A percentile compares a stretch with the other conserved stretches of the same genome.
Evolutionary conservation across 2,329 filamentous ascomycete genomes (phyloP).

Genomic region (Parascedosporium putredinis): DNA sequence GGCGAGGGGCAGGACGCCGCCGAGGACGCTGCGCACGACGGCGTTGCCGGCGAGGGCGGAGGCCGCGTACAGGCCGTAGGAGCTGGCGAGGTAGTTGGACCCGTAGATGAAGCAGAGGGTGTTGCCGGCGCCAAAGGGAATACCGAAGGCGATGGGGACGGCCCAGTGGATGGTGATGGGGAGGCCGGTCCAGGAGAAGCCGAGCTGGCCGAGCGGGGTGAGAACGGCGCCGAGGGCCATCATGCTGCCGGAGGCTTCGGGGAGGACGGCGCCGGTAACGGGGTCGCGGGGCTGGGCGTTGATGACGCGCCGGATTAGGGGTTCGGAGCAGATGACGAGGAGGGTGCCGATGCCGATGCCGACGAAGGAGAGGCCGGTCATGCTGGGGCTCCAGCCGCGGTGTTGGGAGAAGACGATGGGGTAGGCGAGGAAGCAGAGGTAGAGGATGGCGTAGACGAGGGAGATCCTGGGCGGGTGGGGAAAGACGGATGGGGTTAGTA

Average conservation of each 20-base stretch:
- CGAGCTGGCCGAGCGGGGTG: slow-evolving; percentile 68
- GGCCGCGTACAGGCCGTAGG: slow-evolving; percentile 74
- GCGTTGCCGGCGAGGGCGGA: slow-evolving; percentile 72
- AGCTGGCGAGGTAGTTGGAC: slow-evolving; percentile 67
- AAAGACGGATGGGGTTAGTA: no score
- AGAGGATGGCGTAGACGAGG: slow-evolving; percentile 76
- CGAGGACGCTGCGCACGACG: slow-evolving; percentile 60
- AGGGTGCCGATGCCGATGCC: slow-evolving; percentile 57
- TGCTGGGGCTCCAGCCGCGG: slow-evolving; percentile 66
- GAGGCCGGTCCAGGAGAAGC: slow-evolving; percentile 81
- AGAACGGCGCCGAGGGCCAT: slow-evolving; percentile 69
- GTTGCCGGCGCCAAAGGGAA: slow-evolving; percentile 72
- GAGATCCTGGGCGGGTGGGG: no score
- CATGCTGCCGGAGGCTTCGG: slow-evolving; percentile 72
- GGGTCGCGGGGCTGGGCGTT: slow-evolving; percentile 66
- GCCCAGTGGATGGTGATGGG: slow-evolving; percentile 72
- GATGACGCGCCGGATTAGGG: slow-evolving; percentile 66
- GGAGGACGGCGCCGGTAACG: slow-evolving; percentile 59
- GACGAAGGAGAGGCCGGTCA: slow-evolving; percentile 67
- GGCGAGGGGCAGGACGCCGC: slow-evolving; percentile 69
- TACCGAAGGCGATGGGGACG: slow-evolving; percentile 64
- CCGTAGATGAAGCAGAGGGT: slow-evolving; percentile 73
- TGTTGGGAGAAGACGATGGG: slow-evolving; percentile 68
- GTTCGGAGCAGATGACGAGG: slow-evolving; percentile 53
- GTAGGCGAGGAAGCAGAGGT: slow-evolving; percentile 84